Evolutionary conservation across 2,329 filamentous ascomycete genomes (phyloP), one percentile per base, ranked within the genome.

Genomic region (Coniella vitis): DNA sequence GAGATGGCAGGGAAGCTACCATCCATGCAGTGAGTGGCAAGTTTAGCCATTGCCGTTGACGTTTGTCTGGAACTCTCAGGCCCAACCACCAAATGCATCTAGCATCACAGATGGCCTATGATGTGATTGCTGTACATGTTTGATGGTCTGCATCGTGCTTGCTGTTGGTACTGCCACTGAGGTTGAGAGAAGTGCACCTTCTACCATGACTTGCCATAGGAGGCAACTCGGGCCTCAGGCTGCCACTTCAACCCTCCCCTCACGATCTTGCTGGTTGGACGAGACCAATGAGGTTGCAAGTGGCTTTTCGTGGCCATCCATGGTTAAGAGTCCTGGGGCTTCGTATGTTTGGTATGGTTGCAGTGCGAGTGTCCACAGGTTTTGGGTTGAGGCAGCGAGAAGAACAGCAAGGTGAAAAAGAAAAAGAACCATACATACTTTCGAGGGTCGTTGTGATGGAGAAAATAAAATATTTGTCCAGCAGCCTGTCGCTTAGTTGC

Each of bases 61-160:
- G 25, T 29, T 10, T 29, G 25, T 10, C 25, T 10, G 25, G 25
- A 29, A 29, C 10, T 29, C 25, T 29, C 10, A 29, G 25, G 25
- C 25, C 42, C 20, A 14, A 21, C n/a, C n/a, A 21, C 14, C 25
- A 3, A 41, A 29, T 3, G 38, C 9, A 13, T 13, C 14, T 12
- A 41, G 20, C 29, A 22, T 13, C 38, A 22, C 14, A 22, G 21
- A 25, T 22, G 38, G 25, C 25, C 25, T 29, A 29, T 29, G 25
- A 10, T 29, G 7, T 14, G 42, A n/a, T n/a, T 13, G 16, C 13
- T n/a, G 16, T 14, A 16, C 10, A 12, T 10, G 22, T 10, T 21
- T n/a, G n/a, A n/a, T 45, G 43, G 43, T 45, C 34, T 38, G 43
- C 37, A 35, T 21, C 16, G 22, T 34, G 38, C 37, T 41, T 38